phyloP scores from a whole-genome alignment of 164 flowering plant species.

The Nymphaea colorata region DNA sequence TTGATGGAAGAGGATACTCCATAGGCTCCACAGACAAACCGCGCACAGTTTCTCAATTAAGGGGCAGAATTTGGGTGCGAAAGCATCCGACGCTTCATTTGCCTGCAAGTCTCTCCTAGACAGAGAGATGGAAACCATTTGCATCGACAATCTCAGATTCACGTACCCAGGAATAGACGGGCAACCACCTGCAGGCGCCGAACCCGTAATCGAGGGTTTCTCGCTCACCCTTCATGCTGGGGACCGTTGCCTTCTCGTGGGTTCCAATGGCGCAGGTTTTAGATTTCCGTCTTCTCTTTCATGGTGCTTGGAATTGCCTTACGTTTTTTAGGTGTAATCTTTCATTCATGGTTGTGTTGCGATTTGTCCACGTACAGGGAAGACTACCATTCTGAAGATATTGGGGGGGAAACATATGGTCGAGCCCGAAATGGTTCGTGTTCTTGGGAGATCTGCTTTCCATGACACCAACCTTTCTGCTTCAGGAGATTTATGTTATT shows the following conservation, averaged over 20 bases:
- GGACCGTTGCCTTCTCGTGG: constrained; percentile 87
- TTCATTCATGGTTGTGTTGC: background rate
- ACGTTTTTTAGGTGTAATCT: background rate
- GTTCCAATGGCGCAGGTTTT: constrained; percentile 94
- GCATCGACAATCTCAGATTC: constrained; percentile 64
- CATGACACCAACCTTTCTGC: constrained; percentile 79
- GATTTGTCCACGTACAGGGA: constrained; percentile 30
- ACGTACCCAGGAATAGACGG: constrained; percentile 96
- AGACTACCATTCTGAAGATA: constrained; percentile 91
- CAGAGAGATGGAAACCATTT: constrained; percentile 21
- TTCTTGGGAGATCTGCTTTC: constrained; percentile 89
- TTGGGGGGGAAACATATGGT: constrained; percentile 98
- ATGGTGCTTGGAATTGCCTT: background rate
- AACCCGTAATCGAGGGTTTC: constrained; percentile 64
- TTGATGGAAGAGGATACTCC: too few relatives aligned
- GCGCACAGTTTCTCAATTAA: too few relatives aligned
- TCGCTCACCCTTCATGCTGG: constrained; percentile 54
- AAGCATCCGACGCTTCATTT: too few relatives aligned
- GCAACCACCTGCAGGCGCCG: constrained; percentile 82
- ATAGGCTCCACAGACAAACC: too few relatives aligned
- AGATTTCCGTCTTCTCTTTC: background rate
- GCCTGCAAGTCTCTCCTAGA: constrained; percentile 1
- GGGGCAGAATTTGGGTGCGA: too few relatives aligned
- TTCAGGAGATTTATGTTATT: constrained; percentile 79
- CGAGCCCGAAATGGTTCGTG: constrained; percentile 81